phyloP scores from a whole-genome alignment of 345 rosid species.

The Eucalyptus globulus region DNA sequence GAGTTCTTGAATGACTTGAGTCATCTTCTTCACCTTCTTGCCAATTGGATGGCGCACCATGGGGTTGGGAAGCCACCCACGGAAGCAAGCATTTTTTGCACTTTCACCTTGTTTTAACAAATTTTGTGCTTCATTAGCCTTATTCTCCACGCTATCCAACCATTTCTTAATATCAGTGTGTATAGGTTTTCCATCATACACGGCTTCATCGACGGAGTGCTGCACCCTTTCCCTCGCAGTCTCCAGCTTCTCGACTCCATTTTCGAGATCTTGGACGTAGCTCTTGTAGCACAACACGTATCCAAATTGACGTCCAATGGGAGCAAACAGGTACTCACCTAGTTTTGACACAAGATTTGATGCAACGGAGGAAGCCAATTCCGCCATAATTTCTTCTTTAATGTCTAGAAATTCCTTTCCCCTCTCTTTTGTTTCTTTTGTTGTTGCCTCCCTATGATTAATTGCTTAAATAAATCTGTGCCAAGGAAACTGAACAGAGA shows the following conservation, averaged over 20 bases:
- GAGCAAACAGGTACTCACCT: no score
- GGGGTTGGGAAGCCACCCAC: neutral
- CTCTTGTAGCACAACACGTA: no score
- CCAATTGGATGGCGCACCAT: neutral
- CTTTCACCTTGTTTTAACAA: rapidly evolving
- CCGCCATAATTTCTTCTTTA: no score
- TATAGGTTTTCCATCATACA: rapidly evolving
- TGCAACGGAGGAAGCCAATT: no score
- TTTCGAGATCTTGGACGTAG: rapidly evolving
- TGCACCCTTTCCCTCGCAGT: neutral
- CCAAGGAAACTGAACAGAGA: no score
- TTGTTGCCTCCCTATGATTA: no score
- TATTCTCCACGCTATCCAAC: rapidly evolving
- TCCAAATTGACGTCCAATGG: no score
- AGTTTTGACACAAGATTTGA: no score
- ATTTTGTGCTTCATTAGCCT: rapidly evolving
- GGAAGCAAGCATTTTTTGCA: neutral
- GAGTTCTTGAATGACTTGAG: neutral
- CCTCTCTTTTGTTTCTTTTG: no score
- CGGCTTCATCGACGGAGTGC: rapidly evolving
- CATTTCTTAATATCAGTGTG: rapidly evolving
- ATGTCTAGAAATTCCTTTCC: no score
- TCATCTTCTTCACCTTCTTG: neutral
- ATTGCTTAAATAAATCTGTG: no score
- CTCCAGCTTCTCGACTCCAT: neutral